These are phyloP conservation scores for Gracilaria caudata DNA, from an alignment of 23 red algal genomes.

Conservation along the genomic window DNA sequence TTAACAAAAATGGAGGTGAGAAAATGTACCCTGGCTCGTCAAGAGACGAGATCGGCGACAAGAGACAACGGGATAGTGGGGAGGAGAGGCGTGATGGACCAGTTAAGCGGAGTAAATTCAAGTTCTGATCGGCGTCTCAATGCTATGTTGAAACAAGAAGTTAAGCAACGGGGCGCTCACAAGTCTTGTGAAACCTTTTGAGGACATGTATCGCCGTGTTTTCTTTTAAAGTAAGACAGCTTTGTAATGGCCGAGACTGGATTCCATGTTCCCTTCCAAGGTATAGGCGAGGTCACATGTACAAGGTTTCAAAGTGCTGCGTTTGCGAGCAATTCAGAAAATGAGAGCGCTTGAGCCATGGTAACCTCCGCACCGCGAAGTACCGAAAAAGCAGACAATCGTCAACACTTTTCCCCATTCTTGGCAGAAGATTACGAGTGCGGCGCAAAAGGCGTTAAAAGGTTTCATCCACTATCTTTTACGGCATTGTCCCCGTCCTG, in stretches of 20 bases:
- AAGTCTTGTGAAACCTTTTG: background rate
- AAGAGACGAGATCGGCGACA: constrained; percentile 21
- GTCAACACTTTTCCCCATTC: too few species aligned
- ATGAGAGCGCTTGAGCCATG: too few species aligned
- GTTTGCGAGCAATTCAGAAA: too few species aligned
- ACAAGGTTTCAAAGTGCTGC: too few species aligned
- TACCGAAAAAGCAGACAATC: too few species aligned
- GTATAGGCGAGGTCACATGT: too few species aligned
- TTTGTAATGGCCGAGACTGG: background rate
- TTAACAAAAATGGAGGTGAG: constrained; percentile 1
- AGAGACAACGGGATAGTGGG: constrained; percentile 33
- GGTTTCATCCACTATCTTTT: background rate
- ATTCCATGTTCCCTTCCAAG: too few species aligned
- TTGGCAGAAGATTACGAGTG: background rate
- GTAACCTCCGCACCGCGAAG: too few species aligned
- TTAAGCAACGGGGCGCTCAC: background rate
- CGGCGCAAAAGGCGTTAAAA: background rate
- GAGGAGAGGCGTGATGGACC: constrained; percentile 19
- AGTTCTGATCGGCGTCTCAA: constrained; percentile 30
- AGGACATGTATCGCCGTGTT: background rate
- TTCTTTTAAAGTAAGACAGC: background rate
- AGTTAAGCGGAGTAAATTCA: constrained; percentile 50
- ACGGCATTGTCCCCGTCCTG: background rate
- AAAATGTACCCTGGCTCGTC: background rate
- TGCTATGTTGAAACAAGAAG: background rate